Percentiles rank a stretch among this genome's conserved stretches.
Evolutionary conservation across 768 basidiomycete genomes (phyloP).

Genomic region (Lactifluus volemus): DNA sequence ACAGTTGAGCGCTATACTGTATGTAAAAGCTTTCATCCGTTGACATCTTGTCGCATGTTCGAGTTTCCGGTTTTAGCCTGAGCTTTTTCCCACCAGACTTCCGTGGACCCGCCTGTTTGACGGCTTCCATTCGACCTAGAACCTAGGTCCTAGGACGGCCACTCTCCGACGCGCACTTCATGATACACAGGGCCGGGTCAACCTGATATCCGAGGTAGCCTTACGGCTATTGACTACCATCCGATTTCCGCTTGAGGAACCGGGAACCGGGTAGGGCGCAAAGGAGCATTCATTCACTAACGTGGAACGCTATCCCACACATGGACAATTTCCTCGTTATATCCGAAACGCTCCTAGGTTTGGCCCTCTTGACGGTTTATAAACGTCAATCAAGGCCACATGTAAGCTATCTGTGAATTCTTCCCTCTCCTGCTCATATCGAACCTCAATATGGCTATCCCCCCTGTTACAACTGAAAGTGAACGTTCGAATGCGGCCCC

Average conservation of each 20-base stretch:
- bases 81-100: not conserved
- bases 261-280: no score
- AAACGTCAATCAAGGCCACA: not conserved
- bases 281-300: no score
- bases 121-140: not conserved
- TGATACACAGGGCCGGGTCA: not conserved
- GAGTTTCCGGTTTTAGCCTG: no score
- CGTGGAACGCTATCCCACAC: no score
- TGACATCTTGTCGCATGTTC: not conserved
- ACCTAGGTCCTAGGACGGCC: not conserved
- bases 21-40: no score
- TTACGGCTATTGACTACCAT: not conserved
- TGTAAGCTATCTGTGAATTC: not conserved
- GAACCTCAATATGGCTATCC: not conserved
- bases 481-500: not conserved
- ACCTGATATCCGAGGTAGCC: not conserved
- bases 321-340: not conserved
- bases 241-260: not conserved
- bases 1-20: no score
- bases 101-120: not conserved
- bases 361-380: not conserved
- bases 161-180: not conserved
- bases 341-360: not conserved
- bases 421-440: not conserved
- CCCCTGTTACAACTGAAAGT: not conserved